phyloP scores from a whole-genome alignment of 2,329 filamentous ascomycete species.

The Fusarium pseudocircinatum region DNA sequence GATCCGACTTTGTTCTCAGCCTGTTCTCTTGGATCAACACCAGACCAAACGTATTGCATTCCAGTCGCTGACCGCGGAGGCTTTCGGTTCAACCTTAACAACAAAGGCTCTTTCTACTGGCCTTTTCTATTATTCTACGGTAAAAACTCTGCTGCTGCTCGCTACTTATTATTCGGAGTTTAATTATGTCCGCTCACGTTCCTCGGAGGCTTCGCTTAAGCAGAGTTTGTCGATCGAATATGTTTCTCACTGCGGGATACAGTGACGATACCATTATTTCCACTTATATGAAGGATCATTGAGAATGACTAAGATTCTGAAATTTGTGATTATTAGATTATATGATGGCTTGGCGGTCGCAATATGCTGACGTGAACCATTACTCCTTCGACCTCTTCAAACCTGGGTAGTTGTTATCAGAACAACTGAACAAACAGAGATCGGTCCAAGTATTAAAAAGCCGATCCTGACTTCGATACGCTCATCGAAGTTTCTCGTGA shows the following conservation, averaged over 20 bases:
- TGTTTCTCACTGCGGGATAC: background rate
- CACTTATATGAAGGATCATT: background rate
- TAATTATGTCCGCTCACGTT: background rate
- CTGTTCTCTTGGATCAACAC: background rate
- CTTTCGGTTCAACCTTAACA: background rate
- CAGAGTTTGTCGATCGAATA: background rate
- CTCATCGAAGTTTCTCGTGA: background rate
- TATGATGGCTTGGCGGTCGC: background rate
- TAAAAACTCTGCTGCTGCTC: background rate
- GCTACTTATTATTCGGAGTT: background rate
- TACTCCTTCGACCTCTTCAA: background rate
- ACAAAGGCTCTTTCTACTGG: background rate
- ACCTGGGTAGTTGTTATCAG: background rate
- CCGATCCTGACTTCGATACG: background rate
- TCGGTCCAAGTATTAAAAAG: too few species aligned
- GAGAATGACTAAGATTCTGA: background rate
- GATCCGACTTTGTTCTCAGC: background rate
- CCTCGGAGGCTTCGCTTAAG: background rate
- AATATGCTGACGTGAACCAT: background rate
- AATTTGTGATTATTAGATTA: background rate
- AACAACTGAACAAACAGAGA: background rate
- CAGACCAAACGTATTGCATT: slow-evolving; percentile 7
- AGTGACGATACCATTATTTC: background rate
- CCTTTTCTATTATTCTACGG: slow-evolving; percentile 11
- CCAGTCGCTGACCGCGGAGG: background rate